These are phyloP conservation scores for Corymbia maculata DNA, from an alignment of 345 rosid genomes.

Conservation along the genomic window DNA sequence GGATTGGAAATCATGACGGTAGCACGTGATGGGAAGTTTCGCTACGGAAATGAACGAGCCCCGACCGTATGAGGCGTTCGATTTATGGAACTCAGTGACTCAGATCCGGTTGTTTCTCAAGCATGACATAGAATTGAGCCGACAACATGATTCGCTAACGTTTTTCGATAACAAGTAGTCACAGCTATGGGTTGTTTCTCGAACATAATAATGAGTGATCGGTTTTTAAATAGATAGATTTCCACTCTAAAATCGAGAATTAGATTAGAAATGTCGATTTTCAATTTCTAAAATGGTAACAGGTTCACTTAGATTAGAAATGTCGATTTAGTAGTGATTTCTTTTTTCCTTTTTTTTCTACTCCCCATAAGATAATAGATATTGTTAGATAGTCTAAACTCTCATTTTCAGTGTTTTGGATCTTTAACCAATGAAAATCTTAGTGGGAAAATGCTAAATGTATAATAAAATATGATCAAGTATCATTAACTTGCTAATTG, in stretches of 20 bases:
- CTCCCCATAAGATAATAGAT: too few relatives aligned
- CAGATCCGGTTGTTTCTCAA: neutral
- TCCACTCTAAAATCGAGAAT: neutral
- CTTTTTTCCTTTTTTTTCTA: too few relatives aligned
- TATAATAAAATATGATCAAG: too few relatives aligned
- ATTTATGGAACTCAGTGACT: neutral
- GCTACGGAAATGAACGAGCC: neutral
- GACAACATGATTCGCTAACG: neutral
- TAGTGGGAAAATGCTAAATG: accelerated
- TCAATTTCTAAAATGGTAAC: neutral
- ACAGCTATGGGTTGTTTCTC: neutral
- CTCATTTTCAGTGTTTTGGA: neutral
- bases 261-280: neutral
- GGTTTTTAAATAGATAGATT: accelerated
- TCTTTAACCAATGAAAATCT: neutral
- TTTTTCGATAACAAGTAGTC: neutral
- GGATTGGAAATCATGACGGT: neutral
- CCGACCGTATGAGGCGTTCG: neutral
- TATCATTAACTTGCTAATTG: too few relatives aligned
- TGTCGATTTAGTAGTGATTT: neutral
- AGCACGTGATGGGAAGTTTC: neutral
- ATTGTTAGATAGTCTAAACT: too few relatives aligned
- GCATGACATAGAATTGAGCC: neutral
- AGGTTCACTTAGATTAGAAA: neutral
- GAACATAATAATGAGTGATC: accelerated